Conservation (phyloP, 108 stramenopile genomes). For the Fragilariopsis cylindrus region DNA sequence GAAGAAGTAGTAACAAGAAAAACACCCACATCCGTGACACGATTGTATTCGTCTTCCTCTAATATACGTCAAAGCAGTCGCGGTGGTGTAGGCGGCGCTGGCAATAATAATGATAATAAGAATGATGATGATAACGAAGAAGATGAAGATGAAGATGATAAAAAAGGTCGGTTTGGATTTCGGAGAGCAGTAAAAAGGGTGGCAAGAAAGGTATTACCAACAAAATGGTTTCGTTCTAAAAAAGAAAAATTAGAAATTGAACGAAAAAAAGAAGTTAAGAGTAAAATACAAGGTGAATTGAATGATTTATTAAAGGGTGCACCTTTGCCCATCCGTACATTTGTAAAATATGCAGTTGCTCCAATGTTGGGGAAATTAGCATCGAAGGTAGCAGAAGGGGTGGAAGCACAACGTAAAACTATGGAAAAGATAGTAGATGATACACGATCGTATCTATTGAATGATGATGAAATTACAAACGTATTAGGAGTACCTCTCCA, state of each 20-base stretch:
- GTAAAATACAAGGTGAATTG: constrained; percentile 53
- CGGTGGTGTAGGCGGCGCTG: neutral
- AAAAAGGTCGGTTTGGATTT: constrained; percentile 12
- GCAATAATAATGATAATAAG: neutral
- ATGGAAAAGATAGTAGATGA: constrained; percentile 64
- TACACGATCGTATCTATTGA: constrained; percentile 46
- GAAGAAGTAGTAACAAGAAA: neutral
- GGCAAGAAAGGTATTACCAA: constrained; percentile 44
- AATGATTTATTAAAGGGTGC: constrained; percentile 63
- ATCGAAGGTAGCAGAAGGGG: constrained; percentile 51
- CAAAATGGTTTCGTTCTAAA: constrained; percentile 42
- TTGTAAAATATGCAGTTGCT: constrained; percentile 57
- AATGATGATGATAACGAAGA: neutral
- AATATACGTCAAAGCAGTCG: too few species aligned
- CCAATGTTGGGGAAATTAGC: constrained; percentile 52
- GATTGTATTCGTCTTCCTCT: constrained; percentile 4
- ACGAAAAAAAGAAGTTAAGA: constrained; percentile 39
- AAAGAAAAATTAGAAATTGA: constrained; percentile 51
- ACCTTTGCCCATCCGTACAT: constrained; percentile 66
- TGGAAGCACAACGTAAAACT: constrained; percentile 61
- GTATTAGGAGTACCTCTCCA: constrained; percentile 64
- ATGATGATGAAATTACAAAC: constrained; percentile 37
- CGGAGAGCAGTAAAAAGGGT: constrained; percentile 15
- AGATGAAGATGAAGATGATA: neutral
- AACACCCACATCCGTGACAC: neutral